phyloP scores from a whole-genome alignment of 192 early-diverging fungal species.

The Entomortierella beljakovae region DNA sequence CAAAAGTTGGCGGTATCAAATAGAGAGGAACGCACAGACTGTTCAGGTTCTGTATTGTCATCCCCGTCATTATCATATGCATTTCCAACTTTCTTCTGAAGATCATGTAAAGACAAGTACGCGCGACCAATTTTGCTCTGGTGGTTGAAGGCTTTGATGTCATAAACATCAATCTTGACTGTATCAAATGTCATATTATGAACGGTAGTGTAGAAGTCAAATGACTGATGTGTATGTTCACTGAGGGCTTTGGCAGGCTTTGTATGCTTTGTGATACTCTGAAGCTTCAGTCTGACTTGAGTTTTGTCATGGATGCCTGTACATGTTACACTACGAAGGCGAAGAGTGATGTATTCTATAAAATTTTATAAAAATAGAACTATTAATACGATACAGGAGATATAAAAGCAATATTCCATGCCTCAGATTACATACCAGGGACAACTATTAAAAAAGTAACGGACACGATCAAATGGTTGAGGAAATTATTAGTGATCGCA shows the following conservation, averaged over 20 bases:
- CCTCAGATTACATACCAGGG: constrained; percentile 15
- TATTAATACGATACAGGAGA: too few relatives aligned
- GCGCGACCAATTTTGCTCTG: constrained; percentile 46
- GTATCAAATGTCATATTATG: constrained; percentile 54
- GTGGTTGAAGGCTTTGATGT: constrained; percentile 35
- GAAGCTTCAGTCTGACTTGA: constrained; percentile 39
- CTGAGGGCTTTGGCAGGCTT: constrained; percentile 34
- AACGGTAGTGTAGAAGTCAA: constrained; percentile 37
- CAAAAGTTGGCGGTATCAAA: constrained; percentile 44
- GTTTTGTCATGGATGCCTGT: constrained; percentile 40
- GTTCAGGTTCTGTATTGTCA: constrained; percentile 46
- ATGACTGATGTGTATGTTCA: constrained; percentile 35
- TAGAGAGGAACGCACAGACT: constrained; percentile 36
- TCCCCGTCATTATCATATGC: constrained; percentile 46
- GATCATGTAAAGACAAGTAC: constrained; percentile 38
- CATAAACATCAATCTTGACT: constrained; percentile 46
- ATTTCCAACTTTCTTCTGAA: constrained; percentile 47
- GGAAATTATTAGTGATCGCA: too few relatives aligned
- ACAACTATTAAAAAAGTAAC: constrained; percentile 3
- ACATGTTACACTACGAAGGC: constrained; percentile 33
- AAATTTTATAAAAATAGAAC: background rate
- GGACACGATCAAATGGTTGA: background rate
- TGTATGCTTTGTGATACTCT: constrained; percentile 31
- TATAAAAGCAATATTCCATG: background rate
- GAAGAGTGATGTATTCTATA: constrained; percentile 34